These are phyloP conservation scores for Ophiostoma pallidulum DNA, from an alignment of 2,329 filamentous ascomycete species.

Conservation along the genomic window DNA sequence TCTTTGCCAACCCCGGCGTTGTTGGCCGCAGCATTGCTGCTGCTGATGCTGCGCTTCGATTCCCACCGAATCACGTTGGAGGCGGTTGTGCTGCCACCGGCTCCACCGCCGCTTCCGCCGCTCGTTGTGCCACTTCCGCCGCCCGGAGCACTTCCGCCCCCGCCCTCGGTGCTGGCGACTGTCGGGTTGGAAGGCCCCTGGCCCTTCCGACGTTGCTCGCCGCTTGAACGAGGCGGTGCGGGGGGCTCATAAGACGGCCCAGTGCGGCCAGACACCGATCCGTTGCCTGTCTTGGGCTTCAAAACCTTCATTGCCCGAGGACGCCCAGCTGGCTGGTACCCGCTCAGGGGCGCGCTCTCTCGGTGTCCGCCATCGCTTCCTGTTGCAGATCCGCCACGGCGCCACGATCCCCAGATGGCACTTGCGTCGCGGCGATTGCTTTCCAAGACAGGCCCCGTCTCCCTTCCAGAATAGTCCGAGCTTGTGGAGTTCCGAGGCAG, in stretches of 20 bases:
- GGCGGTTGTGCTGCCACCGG: neutral
- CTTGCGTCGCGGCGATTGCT: slow-evolving; percentile 34
- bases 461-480: slow-evolving; percentile 22
- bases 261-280: slow-evolving; percentile 41
- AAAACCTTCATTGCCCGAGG: slow-evolving; percentile 81
- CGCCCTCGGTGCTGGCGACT: neutral
- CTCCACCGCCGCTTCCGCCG: slow-evolving; percentile 17
- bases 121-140: slow-evolving; percentile 10
- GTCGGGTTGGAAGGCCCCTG: slow-evolving; percentile 24
- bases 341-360: slow-evolving; percentile 47
- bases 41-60: slow-evolving; percentile 38
- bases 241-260: slow-evolving; percentile 45
- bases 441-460: slow-evolving; percentile 18
- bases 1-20: slow-evolving; percentile 25
- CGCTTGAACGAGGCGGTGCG: slow-evolving; percentile 33
- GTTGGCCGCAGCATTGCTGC: slow-evolving; percentile 25
- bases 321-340: slow-evolving; percentile 60
- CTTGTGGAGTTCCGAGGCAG: slow-evolving; percentile 20
- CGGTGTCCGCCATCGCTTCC: slow-evolving; percentile 44
- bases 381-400: slow-evolving; percentile 41
- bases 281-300: slow-evolving; percentile 55
- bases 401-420: slow-evolving; percentile 64
- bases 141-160: slow-evolving; percentile 1
- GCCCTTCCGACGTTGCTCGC: slow-evolving; percentile 46
- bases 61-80: slow-evolving; percentile 37